Evolutionary conservation across 805 yeast genomes (phyloP), one percentile per base, ranked within the genome.

Genomic region (Brettanomyces bruxellensis): DNA sequence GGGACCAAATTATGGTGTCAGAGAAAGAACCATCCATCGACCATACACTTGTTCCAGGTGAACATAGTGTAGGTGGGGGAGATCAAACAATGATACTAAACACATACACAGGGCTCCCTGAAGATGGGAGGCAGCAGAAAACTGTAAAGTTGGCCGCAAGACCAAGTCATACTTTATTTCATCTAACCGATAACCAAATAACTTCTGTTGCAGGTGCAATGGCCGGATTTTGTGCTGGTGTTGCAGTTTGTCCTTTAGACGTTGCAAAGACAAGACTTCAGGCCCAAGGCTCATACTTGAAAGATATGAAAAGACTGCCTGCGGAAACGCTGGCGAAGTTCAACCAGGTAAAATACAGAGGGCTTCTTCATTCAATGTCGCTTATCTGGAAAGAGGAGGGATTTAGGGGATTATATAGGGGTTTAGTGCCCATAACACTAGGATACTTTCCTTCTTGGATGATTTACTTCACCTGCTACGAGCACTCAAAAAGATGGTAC

Each of bases 371-470:
- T 5, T 86, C 95, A 0, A 66, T 89, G 59, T 59, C 68, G 24
- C 72, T 82, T 2, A 90, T 91, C 18, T 66, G 78, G 48, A 62
- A 65, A 36, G 91, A 89, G 47, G 97, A 90, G 66, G 96, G 97
- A 8, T 55, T 79, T 1, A 65, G 77, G 38, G 98, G 98, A 0
- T 70, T 93, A 12, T 93, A 93, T 61, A 70, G 95, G 50, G 99
- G 99, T 4, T 67, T 93, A 24, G 83, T 83, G 2, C 98, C 99
- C n/a, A 88, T 91, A 37, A 76, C 91, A 1, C 65, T 91, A 44
- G 99, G 99, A 0, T 93, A 93, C 64, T 80, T 93, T 56, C 99
- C 99, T 13, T 88, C 97, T 0, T 93, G 99, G 99, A 89, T 89
- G 73, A 86, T 93, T 41, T 93, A 93, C 62, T 93, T 93, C 66